A percentile compares a stretch with the other conserved stretches of the same genome.
Evolutionary conservation across 2,329 filamentous ascomycete genomes (phyloP).

Genomic region (Aspergillus costaricaensis): DNA sequence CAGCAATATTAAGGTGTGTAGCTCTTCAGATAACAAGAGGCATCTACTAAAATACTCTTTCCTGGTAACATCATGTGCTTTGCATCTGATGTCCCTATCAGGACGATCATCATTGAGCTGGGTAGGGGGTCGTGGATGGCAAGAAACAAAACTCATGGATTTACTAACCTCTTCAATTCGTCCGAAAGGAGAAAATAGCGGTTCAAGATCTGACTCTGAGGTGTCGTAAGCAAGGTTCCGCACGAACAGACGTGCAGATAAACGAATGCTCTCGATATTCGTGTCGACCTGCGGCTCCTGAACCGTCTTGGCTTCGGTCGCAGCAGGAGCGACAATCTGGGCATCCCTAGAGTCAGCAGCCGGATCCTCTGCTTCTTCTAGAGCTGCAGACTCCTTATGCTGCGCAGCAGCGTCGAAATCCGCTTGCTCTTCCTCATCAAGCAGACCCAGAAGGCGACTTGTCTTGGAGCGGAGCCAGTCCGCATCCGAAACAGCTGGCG

Average conservation of each 20-base stretch:
- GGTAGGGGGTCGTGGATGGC: constrained; percentile 17
- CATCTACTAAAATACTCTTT: constrained; percentile 99
- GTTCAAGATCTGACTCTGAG: constrained; percentile 73
- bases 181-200: constrained; percentile 71
- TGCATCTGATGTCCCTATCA: constrained; percentile 99
- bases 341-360: constrained; percentile 17
- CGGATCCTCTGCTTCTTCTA: constrained; percentile 11
- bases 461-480: constrained; percentile 93
- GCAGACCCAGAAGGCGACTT: constrained; percentile 78
- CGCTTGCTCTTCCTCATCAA: constrained; percentile 64
- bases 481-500: constrained; percentile 63
- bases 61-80: constrained; percentile 85
- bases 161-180: constrained; percentile 80
- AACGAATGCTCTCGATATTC: constrained; percentile 64
- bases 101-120: constrained; percentile 84
- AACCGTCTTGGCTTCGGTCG: constrained; percentile 10
- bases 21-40: constrained; percentile 79
- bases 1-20: constrained; percentile 20
- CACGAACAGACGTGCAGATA: constrained; percentile 79
- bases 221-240: constrained; percentile 83
- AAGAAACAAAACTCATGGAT: constrained; percentile 14
- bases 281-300: constrained; percentile 36
- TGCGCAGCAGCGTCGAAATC: constrained; percentile 42
- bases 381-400: constrained; percentile 20
- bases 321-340: constrained; percentile 19